phyloP scores from a whole-genome alignment of 495 filamentous ascomycete genomes.

The Aspergillus indologenus region DNA sequence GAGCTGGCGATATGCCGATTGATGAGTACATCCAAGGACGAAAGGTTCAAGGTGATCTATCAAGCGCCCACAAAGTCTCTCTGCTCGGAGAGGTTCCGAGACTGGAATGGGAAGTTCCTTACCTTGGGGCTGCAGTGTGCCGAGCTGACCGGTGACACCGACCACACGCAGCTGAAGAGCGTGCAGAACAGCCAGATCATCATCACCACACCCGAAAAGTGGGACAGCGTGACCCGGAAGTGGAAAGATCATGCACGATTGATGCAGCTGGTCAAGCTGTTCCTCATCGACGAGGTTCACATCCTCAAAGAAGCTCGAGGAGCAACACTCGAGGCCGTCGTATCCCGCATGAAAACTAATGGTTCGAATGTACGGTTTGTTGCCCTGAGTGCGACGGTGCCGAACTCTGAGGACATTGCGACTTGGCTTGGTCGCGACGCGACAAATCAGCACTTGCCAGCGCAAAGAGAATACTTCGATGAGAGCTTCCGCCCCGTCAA shows the following conservation, averaged over 20 bases:
- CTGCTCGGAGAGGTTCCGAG: slow-evolving; percentile 75
- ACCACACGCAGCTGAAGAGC: slow-evolving; percentile 64
- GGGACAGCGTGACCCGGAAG: slow-evolving; percentile 95
- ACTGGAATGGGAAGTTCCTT: slow-evolving; percentile 85
- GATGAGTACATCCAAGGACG: slow-evolving; percentile 56
- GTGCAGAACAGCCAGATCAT: slow-evolving; percentile 86
- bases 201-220: slow-evolving; percentile 96
- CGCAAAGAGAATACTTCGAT: slow-evolving; percentile 74
- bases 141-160: slow-evolving; percentile 91
- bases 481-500: slow-evolving; percentile 89
- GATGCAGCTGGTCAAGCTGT: slow-evolving; percentile 81
- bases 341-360: slow-evolving; percentile 93
- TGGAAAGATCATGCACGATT: slow-evolving; percentile 89
- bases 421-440: slow-evolving; percentile 84
- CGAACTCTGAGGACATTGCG: slow-evolving; percentile 88
- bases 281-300: slow-evolving; percentile 96
- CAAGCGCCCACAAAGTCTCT: slow-evolving; percentile 93
- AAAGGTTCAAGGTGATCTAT: slow-evolving; percentile 89
- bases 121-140: slow-evolving; percentile 72
- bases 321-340: slow-evolving; percentile 90
- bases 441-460: slow-evolving; percentile 63
- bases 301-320: slow-evolving; percentile 87
- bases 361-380: slow-evolving; percentile 85
- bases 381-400: slow-evolving; percentile 88
- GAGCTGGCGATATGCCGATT: slow-evolving; percentile 90